Evolutionary conservation across 2,329 filamentous ascomycete genomes (phyloP).

Genomic region (Fusarium dlaminii): DNA sequence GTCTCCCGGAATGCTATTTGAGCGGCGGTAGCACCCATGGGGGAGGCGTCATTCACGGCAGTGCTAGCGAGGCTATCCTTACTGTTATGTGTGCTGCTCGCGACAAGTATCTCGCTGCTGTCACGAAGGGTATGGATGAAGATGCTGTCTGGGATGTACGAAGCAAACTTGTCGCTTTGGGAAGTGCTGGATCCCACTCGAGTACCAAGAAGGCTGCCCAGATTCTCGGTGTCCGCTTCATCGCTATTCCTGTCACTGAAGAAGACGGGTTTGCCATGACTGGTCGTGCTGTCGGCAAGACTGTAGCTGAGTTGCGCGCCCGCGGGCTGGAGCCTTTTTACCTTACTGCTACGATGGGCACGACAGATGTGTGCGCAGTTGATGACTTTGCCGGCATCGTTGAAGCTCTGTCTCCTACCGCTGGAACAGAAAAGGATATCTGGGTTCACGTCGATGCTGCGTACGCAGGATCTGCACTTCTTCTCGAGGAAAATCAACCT

Average conservation of each 20-base stretch:
- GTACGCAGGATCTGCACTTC: conserved; percentile 86
- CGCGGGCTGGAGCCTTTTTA: conserved; percentile 86
- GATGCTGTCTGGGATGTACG: conserved; percentile 69
- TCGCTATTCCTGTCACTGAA: conserved; percentile 70
- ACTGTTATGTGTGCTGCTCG: conserved; percentile 88
- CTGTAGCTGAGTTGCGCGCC: conserved; percentile 60
- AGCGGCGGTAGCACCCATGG: conserved; percentile 75
- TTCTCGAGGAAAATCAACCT: conserved; percentile 82
- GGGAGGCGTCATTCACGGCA: conserved; percentile 94
- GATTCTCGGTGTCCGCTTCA: conserved; percentile 83
- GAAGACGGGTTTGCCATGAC: conserved; percentile 77
- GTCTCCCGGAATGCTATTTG: conserved; percentile 76
- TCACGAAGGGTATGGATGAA: conserved; percentile 72
- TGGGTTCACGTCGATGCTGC: conserved; percentile 97
- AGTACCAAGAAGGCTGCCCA: conserved; percentile 87
- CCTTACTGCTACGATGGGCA: conserved; percentile 85
- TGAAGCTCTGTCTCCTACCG: conserved; percentile 49
- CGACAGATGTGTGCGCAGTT: conserved; percentile 86
- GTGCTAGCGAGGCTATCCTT: conserved; percentile 86
- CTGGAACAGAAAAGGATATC: conserved; percentile 59
- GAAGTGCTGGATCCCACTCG: conserved; percentile 82
- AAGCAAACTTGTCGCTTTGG: conserved; percentile 76
- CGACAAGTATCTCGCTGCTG: conserved; percentile 77
- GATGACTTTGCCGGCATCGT: conserved; percentile 82
- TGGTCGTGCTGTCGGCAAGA: conserved; percentile 68